A percentile compares a stretch with the other conserved stretches of the same genome.
These are phyloP conservation scores for Wallacemonas rigidus DNA, from an alignment of 208 protist genomes.

Conservation along the genomic window DNA sequence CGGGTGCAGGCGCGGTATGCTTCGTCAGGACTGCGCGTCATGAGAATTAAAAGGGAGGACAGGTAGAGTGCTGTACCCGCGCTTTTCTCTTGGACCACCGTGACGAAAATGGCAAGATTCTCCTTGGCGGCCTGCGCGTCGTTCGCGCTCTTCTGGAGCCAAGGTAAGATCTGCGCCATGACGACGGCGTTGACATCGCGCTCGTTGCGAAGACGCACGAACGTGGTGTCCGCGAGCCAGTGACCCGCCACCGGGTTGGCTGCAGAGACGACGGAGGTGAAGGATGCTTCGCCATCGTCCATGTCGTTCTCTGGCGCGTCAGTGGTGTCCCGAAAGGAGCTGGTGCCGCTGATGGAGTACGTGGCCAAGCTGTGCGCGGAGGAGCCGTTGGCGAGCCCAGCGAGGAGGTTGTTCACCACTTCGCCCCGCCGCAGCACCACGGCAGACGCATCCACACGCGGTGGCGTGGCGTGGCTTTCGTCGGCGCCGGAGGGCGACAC, in stretches of 20 bases:
- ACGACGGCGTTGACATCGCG: conserved; percentile 4
- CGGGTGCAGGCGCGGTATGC: not conserved
- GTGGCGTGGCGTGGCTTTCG: not conserved
- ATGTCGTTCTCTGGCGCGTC: not conserved
- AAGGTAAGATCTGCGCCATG: conserved; percentile 25
- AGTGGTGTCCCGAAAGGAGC: not conserved
- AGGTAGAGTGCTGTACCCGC: conserved; percentile 15
- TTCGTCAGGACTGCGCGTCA: conserved; percentile 18
- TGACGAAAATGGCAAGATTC: conserved; percentile 26
- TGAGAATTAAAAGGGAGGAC: conserved; percentile 30
- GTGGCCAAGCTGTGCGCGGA: conserved; percentile 9
- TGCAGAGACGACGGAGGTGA: conserved; percentile 14
- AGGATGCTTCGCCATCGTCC: not conserved
- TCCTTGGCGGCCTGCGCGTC: conserved; percentile 20
- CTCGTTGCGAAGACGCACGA: conserved; percentile 10
- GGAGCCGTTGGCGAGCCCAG: conserved; percentile 7
- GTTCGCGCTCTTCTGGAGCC: conserved; percentile 24
- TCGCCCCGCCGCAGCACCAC: conserved; percentile 18
- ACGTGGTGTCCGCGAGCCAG: conserved; percentile 29
- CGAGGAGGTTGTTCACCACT: conserved; percentile 6
- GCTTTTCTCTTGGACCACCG: conserved; percentile 20
- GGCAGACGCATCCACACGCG: conserved; percentile 21
- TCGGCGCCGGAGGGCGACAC: not conserved
- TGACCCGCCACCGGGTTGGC: conserved; percentile 25
- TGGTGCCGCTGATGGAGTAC: conserved; percentile 10